Evolutionary conservation across 768 basidiomycete species (phyloP).

Genomic region (Megacollybia marginata): DNA sequence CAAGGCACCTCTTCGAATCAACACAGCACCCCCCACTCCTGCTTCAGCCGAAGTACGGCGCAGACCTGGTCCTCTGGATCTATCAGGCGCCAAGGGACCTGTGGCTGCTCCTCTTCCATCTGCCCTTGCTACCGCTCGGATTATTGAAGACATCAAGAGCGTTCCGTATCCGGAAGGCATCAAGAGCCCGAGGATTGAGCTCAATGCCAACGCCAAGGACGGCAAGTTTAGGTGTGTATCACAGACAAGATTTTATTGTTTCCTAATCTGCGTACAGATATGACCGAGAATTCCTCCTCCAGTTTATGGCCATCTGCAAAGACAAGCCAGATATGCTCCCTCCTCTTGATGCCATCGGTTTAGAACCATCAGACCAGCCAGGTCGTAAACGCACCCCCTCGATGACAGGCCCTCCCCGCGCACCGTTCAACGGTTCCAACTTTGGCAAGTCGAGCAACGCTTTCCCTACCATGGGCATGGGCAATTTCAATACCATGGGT

Average conservation of each 20-base stretch:
- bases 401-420: conserved; percentile 34
- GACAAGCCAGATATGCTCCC: conserved; percentile 92
- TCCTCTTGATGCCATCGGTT: conserved; percentile 83
- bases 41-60: conserved; percentile 33
- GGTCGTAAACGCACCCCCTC: conserved; percentile 44
- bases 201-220: conserved; percentile 76
- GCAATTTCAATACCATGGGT: conserved; percentile 50
- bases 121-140: conserved; percentile 72
- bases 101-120: conserved; percentile 46
- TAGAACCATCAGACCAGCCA: conserved; percentile 66
- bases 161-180: conserved; percentile 81
- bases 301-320: conserved; percentile 92
- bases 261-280: conserved; percentile 45
- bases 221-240: conserved; percentile 75
- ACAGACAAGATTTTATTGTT: conserved; percentile 1
- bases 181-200: conserved; percentile 73
- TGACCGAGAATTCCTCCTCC: conserved; percentile 93
- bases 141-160: conserved; percentile 74
- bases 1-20: conserved; percentile 59
- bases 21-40: conserved; percentile 40
- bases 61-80: conserved; percentile 70
- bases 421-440: conserved; percentile 25
- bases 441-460: conserved; percentile 49
- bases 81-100: conserved; percentile 36
- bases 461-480: conserved; percentile 48